Evolutionary conservation across 495 filamentous ascomycete genomes (phyloP), one percentile per base, ranked within the genome.

Genomic region (Aspergillus sclerotioniger): DNA sequence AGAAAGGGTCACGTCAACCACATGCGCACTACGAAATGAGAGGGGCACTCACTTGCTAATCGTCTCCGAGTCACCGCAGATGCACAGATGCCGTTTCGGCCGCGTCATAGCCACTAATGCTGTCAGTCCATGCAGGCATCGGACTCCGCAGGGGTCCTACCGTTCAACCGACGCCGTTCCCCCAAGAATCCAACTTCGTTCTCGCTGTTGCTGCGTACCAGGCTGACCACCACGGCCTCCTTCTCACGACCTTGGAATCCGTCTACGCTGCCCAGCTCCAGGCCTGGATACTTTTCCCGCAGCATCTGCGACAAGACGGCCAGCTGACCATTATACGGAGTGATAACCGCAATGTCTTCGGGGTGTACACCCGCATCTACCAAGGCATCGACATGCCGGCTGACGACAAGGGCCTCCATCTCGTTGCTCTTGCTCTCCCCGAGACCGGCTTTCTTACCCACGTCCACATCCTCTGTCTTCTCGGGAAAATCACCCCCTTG

Each of bases 211-310:
- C 92, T 96, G 61, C 94, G 80, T 37, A 99, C 94, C 20, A 97
- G 78, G 68, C 85, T 91, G 16, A 99, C 85, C 32, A 99, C 83
- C 37, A 99, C 88, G 3, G 89, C 94, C 69, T 99, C 94, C 72
- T 99, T 98, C 74, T 99, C 94, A 12, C 94, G 82, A 37, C 94
- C 94, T 69, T 99, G 94, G 69, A 99, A 99, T 7, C 92, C 92
- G 73, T 99, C 94, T 3, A 99, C 90, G 62, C 89, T 96, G 25
- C 94, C 94, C 16, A 98, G 74, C 69, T 99, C 94, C 13, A 99
- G 83, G 3, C 86, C 91, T 0, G 87, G 87, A 60, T 89, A 96
- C 44, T 77, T 76, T 52, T 92, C 89, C 56, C 92, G 91, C 16
- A 98, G 78, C 57, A 80, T 69, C 41, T 84, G 81, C 3, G 91